Evolutionary conservation across 169 alveolate genomes (phyloP), one percentile per base, ranked within the genome.

Genomic region (Theileria parva): DNA sequence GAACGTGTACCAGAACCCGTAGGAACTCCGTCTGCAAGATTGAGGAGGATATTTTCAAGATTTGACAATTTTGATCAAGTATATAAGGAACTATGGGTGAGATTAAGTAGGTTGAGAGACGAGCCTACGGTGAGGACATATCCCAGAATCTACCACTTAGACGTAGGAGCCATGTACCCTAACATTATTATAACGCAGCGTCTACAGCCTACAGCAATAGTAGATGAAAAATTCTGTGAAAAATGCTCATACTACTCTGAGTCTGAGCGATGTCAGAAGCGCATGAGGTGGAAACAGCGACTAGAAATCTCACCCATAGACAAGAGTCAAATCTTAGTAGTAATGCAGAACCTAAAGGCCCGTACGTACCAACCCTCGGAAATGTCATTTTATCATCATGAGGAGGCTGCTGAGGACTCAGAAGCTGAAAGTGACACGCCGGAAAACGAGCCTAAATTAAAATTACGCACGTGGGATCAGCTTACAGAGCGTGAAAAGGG

Each of bases 121-220:
- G 60, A 59, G 55, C 76, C 81, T 2, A 48, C 28, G 50, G n/a
- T 85, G 15, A 59, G 67, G 61, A 77, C 87, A 25, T 78, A 60
- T 73, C 91, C 91, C 51, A 51, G 88, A 53, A 51, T 73, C 6
- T 73, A 86, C 87, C 99, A 98, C 86, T 92, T 98, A 78, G 99
- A 98, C 88, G 99, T 98, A 28, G 99, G 99, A n/a, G 99, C 99
- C 19, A 98, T 98, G 99, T 98, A 98, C 89, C 99, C 99, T 9
- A 98, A 98, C 86, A 98, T 98, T 89, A 98, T 98, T 74, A 90
- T 98, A 57, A 94, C 99, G 11, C 98, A 98, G 84, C 96, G 99
- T 61, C 94, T 98, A 59, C 99, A 98, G 70, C 99, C 99, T 11
- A 97, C 98, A 44, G 99, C 99, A 8, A 96, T 98, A 25, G 99